phyloP scores from a whole-genome alignment of 2,329 filamentous ascomycete genomes.

The Aspergillus neoniger region DNA sequence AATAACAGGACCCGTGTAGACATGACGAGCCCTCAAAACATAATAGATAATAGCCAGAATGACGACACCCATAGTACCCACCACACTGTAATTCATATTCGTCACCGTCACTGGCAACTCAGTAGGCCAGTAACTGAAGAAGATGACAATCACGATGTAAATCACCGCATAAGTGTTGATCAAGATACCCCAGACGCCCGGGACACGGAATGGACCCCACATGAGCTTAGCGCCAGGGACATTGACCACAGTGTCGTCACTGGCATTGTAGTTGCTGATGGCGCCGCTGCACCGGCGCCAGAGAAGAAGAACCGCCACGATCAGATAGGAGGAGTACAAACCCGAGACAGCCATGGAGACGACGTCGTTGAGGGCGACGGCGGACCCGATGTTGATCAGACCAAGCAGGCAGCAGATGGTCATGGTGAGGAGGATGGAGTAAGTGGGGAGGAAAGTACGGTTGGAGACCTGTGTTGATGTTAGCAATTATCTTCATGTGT shows the following conservation, averaged over 20 bases:
- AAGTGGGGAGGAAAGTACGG: constrained; percentile 28
- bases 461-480: constrained; percentile 22
- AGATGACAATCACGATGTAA: constrained; percentile 50
- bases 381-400: constrained; percentile 37
- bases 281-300: constrained; percentile 29
- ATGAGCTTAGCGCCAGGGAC: constrained; percentile 30
- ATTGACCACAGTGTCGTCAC: constrained; percentile 26
- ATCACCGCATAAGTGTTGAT: constrained; percentile 48
- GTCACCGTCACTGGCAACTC: constrained; percentile 36
- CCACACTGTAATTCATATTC: constrained; percentile 51
- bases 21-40: constrained; percentile 33
- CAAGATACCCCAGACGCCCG: constrained; percentile 40
- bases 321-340: constrained; percentile 35
- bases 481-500: no score
- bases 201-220: constrained; percentile 34
- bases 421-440: constrained; percentile 29
- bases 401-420: constrained; percentile 32
- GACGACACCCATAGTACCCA: constrained; percentile 47
- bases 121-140: constrained; percentile 54
- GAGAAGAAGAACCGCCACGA: constrained; percentile 30
- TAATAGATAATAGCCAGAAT: constrained; percentile 46
- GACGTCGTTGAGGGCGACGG: constrained; percentile 36
- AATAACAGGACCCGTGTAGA: constrained; percentile 37
- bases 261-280: constrained; percentile 20
- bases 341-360: constrained; percentile 37